Evolutionary conservation across 257 asterid species (phyloP).

Genomic region (Solanum ahanhuiri): DNA sequence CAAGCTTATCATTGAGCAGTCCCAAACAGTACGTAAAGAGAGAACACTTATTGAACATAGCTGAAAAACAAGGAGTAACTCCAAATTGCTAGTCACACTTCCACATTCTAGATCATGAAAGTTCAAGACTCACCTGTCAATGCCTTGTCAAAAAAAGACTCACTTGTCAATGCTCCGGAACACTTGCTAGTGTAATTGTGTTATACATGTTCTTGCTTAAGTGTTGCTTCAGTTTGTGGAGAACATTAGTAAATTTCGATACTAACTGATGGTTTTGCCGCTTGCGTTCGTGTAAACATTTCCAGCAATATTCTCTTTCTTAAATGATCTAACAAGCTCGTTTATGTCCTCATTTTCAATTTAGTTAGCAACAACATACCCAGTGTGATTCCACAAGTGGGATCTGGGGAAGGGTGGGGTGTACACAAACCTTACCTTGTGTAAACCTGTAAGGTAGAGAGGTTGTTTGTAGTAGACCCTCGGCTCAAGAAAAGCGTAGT

Average conservation of each 20-base stretch:
- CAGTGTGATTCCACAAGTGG: not conserved
- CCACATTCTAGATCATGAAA: not conserved
- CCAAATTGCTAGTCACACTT: not conserved
- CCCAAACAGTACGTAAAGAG: not conserved
- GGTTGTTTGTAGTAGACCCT: not conserved
- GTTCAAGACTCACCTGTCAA: not conserved
- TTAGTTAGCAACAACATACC: not conserved
- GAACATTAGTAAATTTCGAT: not conserved
- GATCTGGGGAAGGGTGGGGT: not conserved
- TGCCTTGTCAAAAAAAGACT: not conserved
- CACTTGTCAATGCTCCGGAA: not conserved
- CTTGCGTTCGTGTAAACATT: not conserved
- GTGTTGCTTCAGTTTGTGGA: not conserved
- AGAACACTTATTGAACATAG: not conserved
- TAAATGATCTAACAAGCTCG: not conserved
- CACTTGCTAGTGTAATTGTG: not conserved
- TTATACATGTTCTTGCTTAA: not conserved
- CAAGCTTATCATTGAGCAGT: not conserved
- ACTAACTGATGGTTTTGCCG: not conserved
- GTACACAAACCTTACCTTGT: not conserved
- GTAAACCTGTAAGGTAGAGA: not conserved
- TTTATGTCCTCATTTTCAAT: not conserved
- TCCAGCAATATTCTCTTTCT: not conserved
- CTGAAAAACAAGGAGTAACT: not conserved
- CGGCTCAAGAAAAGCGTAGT: not conserved